These are phyloP conservation scores for Lumnitzera littorea DNA, from an alignment of 345 rosid species.

Conservation along the genomic window DNA sequence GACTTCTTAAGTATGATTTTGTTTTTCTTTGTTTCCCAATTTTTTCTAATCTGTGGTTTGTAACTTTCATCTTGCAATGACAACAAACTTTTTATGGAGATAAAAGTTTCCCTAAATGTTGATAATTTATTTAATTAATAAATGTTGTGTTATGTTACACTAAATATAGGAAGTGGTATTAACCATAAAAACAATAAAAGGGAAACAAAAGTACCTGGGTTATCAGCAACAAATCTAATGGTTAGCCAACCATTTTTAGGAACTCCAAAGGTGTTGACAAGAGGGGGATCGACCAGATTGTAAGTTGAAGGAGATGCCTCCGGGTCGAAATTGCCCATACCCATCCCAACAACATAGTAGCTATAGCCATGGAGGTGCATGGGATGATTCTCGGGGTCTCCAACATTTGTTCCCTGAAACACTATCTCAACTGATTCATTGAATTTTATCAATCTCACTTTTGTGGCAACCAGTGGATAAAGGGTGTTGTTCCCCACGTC, in stretches of 20 bases:
- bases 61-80: too few species aligned
- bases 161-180: too few species aligned
- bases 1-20: too few species aligned
- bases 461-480: slow-evolving; percentile 13
- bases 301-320: slow-evolving; percentile 14
- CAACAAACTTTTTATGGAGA: too few species aligned
- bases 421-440: slow-evolving; percentile 19
- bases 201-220: slow-evolving; percentile 17
- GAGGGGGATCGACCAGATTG: slow-evolving; percentile 27
- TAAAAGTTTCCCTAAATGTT: too few species aligned
- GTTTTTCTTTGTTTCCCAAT: too few species aligned
- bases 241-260: slow-evolving; percentile 29
- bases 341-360: slow-evolving; percentile 22
- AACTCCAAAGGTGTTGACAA: slow-evolving; percentile 17
- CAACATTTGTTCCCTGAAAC: slow-evolving; percentile 25
- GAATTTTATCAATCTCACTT: slow-evolving; percentile 11
- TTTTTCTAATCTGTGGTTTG: too few species aligned
- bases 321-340: slow-evolving; percentile 18
- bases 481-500: slow-evolving; percentile 10
- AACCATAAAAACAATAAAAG: too few species aligned
- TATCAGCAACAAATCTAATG: slow-evolving; percentile 23
- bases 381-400: slow-evolving; percentile 20
- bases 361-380: slow-evolving; percentile 28
- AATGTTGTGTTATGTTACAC: too few species aligned
- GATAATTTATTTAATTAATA: too few species aligned